Percentiles rank a stretch among this genome's conserved stretches.
phyloP scores from a whole-genome alignment of 768 basidiomycete genomes.

The Mycena sanguinolenta region DNA sequence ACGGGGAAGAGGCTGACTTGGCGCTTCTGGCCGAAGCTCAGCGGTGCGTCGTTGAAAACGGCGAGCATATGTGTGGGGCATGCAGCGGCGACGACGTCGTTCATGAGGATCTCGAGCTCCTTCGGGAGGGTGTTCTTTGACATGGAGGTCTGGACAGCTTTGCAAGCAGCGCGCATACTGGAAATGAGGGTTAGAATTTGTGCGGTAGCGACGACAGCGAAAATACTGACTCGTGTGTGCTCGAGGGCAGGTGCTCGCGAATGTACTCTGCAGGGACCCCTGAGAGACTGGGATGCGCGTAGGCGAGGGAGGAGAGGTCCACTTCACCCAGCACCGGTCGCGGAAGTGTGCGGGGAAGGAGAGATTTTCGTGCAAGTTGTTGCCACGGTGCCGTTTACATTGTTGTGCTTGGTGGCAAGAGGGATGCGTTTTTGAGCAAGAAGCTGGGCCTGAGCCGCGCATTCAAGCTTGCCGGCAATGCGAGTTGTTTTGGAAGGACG shows the following conservation, averaged over 20 bases:
- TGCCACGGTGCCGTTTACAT: conserved; percentile 17
- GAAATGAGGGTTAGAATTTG: conserved; percentile 17
- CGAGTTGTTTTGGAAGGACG: conserved; percentile 16
- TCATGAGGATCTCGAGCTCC: conserved; percentile 44
- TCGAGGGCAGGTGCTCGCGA: conserved; percentile 34
- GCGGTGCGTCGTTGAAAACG: conserved; percentile 46
- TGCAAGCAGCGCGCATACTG: conserved; percentile 38
- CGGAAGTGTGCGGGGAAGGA: conserved; percentile 38
- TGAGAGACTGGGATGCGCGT: conserved; percentile 33
- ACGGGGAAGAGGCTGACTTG: conserved; percentile 54
- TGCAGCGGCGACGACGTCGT: conserved; percentile 34
- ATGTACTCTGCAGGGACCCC: conserved; percentile 38
- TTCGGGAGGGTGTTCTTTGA: conserved; percentile 29
- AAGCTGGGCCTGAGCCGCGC: conserved; percentile 18
- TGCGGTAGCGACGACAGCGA: background rate
- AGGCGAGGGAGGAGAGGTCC: conserved; percentile 20
- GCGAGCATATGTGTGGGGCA: conserved; percentile 54
- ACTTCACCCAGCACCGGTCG: conserved; percentile 39
- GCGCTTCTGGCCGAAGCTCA: conserved; percentile 38
- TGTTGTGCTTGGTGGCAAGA: conserved; percentile 30
- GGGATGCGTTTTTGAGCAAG: conserved; percentile 25
- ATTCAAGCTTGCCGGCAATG: conserved; percentile 17
- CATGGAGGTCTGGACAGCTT: conserved; percentile 5
- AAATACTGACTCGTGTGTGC: conserved; percentile 33
- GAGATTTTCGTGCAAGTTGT: conserved; percentile 24